Conservation (phyloP, 2,329 filamentous ascomycete genomes). For the Cytospora leucostoma region DNA sequence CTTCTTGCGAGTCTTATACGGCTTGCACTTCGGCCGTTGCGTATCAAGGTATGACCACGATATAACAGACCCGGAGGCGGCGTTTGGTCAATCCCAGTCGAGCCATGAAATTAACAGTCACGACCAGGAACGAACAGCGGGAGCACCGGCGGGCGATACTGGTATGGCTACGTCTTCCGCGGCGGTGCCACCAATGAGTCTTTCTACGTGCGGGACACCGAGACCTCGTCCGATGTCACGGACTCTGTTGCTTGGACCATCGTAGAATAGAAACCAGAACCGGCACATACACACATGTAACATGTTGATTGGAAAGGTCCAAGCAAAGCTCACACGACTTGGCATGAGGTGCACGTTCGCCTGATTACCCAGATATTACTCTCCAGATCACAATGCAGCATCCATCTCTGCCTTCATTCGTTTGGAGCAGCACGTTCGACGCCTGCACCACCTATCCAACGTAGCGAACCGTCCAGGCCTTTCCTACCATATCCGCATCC, state of each 20-base stretch:
- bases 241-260: slow-evolving; percentile 21
- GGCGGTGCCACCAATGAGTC: slow-evolving; percentile 20
- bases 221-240: slow-evolving; percentile 4
- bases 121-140: slow-evolving; percentile 19
- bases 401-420: no score
- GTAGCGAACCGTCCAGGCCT: no score
- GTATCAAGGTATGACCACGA: slow-evolving; percentile 17
- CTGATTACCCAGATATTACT: background rate
- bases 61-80: rapidly evolving
- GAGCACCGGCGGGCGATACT: slow-evolving; percentile 22
- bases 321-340: background rate
- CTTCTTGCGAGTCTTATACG: slow-evolving; percentile 15
- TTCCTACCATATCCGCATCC: no score
- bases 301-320: background rate
- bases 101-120: background rate
- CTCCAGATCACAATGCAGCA: no score
- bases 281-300: background rate
- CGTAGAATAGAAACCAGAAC: background rate
- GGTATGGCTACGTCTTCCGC: slow-evolving; percentile 26
- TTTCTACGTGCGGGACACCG: slow-evolving; percentile 19
- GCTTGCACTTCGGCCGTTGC: slow-evolving; percentile 24
- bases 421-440: no score
- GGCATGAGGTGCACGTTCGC: background rate
- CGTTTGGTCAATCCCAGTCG: background rate
- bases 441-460: no score